These are phyloP conservation scores for Aspergillus tamarii DNA, from an alignment of 2,329 filamentous ascomycete species.

Conservation along the genomic window DNA sequence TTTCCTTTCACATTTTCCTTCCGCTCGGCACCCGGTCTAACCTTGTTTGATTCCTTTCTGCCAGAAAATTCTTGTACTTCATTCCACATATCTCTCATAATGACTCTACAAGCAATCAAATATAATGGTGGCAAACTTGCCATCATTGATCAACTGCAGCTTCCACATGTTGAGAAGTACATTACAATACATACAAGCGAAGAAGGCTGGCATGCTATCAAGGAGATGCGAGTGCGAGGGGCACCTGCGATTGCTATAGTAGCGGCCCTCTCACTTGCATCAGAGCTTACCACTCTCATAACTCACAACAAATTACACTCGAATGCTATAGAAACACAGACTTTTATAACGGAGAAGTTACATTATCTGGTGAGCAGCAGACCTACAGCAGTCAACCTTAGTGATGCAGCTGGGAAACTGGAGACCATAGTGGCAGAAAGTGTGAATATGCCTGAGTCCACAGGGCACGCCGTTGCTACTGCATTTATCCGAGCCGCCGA, in stretches of 20 bases:
- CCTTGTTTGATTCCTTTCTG: not conserved
- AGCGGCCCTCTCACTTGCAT: conserved; percentile 84
- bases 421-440: conserved; percentile 63
- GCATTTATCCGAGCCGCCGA: conserved; percentile 81
- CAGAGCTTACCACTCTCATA: conserved; percentile 67
- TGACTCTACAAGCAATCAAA: conserved; percentile 64
- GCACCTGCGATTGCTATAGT: conserved; percentile 98
- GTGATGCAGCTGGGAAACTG: conserved; percentile 83
- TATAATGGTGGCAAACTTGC: conserved; percentile 59
- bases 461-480: conserved; percentile 58
- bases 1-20: not conserved
- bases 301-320: conserved; percentile 45
- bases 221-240: conserved; percentile 67
- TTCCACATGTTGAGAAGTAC: conserved; percentile 63
- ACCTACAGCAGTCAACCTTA: conserved; percentile 92
- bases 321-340: conserved; percentile 62
- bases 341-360: conserved; percentile 74
- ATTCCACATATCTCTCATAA: conserved; percentile 18
- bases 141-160: conserved; percentile 65
- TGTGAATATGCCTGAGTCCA: conserved; percentile 35
- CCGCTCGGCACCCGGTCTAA: not conserved
- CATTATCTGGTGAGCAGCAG: conserved; percentile 87
- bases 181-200: conserved; percentile 57
- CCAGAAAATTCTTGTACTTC: not conserved
- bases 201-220: conserved; percentile 69